Evolutionary conservation across 2,329 filamentous ascomycete species (phyloP).

Genomic region (Trichoderma semiorbis): DNA sequence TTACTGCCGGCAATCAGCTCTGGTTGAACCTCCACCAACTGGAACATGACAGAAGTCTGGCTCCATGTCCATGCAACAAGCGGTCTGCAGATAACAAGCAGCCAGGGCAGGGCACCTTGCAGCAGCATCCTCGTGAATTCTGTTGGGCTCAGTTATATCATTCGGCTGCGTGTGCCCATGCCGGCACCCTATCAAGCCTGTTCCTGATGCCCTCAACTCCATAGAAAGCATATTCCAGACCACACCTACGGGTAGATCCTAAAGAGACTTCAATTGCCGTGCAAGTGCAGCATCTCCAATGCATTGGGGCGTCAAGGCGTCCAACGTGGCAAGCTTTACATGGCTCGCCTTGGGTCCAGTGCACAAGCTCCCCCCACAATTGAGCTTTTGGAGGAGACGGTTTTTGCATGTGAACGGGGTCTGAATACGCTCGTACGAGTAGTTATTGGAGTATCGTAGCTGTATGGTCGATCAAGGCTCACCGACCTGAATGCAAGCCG

Average conservation of each 20-base stretch:
- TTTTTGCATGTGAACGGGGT: background rate
- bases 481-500: background rate
- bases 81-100: conserved; percentile 5
- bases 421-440: background rate
- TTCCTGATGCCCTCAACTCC: background rate
- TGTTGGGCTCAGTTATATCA: conserved; percentile 4
- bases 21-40: background rate
- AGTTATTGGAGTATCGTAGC: background rate
- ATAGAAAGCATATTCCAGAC: too few species aligned
- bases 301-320: background rate
- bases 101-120: background rate
- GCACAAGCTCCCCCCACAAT: background rate
- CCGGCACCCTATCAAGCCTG: background rate
- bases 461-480: conserved; percentile 11
- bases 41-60: background rate
- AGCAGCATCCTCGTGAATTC: background rate
- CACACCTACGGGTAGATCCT: background rate
- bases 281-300: background rate
- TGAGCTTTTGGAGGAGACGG: background rate
- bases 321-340: conserved; percentile 7
- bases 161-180: background rate
- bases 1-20: background rate
- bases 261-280: background rate
- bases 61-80: conserved; percentile 3
- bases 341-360: background rate